Evolutionary conservation across 768 basidiomycete genomes (phyloP).

Genomic region (Leccinum boreale): DNA sequence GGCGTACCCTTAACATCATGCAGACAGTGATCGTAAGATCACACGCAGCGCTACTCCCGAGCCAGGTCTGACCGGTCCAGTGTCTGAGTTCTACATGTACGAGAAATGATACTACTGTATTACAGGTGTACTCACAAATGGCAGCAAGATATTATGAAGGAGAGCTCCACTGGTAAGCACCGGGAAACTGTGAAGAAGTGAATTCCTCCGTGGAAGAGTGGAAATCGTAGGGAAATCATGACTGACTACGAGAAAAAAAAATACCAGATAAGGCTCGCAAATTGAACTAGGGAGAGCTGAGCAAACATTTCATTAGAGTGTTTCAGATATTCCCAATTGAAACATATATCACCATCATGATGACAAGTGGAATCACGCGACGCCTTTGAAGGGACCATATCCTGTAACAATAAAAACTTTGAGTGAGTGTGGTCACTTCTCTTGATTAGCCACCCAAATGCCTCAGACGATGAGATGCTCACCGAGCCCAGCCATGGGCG

Average conservation of each 20-base stretch:
- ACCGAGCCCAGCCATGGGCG: not conserved
- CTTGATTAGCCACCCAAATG: too few species aligned
- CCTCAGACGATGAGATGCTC: too few species aligned
- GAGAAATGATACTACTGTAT: too few species aligned
- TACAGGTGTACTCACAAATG: constrained; percentile 3
- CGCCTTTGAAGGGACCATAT: constrained; percentile 5
- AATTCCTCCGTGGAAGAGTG: too few species aligned
- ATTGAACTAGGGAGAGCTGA: constrained; percentile 23
- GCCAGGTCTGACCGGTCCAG: not conserved
- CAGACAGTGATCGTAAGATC: not conserved
- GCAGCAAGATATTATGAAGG: too few species aligned
- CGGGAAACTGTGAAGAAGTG: too few species aligned
- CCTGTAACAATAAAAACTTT: not conserved
- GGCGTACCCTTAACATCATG: not conserved
- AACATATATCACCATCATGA: constrained; percentile 16
- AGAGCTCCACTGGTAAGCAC: too few species aligned
- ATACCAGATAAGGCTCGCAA: constrained; percentile 7
- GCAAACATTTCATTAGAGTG: not conserved
- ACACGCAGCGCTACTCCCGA: not conserved
- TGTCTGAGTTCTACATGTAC: not conserved
- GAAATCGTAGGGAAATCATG: too few species aligned
- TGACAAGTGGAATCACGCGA: not conserved
- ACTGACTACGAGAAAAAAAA: not conserved
- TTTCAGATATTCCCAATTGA: not conserved
- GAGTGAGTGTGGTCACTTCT: too few species aligned